Base-by-base conservation (phyloP, 495 filamentous ascomycete genomes). In the Talaromyces stipitatus region DNA sequence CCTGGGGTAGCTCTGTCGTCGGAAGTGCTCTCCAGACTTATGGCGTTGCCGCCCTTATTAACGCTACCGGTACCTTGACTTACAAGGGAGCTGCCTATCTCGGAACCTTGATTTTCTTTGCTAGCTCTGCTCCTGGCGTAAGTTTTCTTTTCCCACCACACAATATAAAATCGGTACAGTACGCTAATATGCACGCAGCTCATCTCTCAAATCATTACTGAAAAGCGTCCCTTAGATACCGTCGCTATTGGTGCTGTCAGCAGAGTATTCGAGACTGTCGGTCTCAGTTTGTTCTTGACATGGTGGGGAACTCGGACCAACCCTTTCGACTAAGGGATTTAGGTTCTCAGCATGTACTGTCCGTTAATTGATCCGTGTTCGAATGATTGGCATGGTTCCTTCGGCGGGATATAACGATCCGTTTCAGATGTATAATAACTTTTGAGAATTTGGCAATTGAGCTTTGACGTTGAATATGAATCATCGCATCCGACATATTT, bases 41-140 rank as follows among this genome's bases (percentile, higher is more conserved):
- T 66, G 94, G 92, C 62, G 86, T 98, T 54, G 94, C 89, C 61
- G 94, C 94, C 48, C 78, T 98, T 61, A 90, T 98, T 77, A 97
- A 96, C 71, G 89, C 91, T 57, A 96, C 92, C 26, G 91, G 91
- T 58, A 95, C 92, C 38, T 78, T 98, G 54, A 89, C 80, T 74
- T 97, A 97, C 77, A 96, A 96, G 81, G 94, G 94, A 64, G 94
- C 94, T 59, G 90, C 94, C 16, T 98, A 97, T 74, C 75, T 98
- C 32, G 94, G 94, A 54, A 80, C 79, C 33, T 80, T 98, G 64
- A 85, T 98, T 71, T 97, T 98, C 79, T 81, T 91, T 48, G 94
- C 94, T 58, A 92, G 85, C 65, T 82, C 88, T 55, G 91, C 92
- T 55, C 94, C 94, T 48, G 82, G 85, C 57, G 91, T 96, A 87